Conservation (phyloP, 768 basidiomycete species). For the Heimioporus sp. region DNA sequence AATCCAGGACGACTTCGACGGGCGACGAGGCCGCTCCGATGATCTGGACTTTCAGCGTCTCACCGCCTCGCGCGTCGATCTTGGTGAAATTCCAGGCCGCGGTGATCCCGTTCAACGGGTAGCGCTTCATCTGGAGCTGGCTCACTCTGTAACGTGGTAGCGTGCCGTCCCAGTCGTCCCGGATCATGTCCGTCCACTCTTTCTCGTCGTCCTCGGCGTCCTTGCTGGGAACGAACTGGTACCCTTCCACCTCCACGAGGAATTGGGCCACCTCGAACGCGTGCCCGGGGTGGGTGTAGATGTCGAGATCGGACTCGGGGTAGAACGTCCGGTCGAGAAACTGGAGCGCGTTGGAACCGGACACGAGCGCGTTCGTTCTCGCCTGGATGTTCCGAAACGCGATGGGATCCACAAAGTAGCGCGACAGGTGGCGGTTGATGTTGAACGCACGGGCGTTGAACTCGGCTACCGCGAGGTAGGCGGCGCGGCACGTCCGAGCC, state of each 20-base stretch:
- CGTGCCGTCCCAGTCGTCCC: conserved; percentile 20
- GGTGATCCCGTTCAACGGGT: conserved; percentile 4
- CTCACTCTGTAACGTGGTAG: not conserved
- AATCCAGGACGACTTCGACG: conserved; percentile 36
- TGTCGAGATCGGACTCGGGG: conserved; percentile 48
- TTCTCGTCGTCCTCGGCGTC: conserved; percentile 6
- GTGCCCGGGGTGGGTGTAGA: conserved; percentile 40
- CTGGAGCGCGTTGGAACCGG: conserved; percentile 53
- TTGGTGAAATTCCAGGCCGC: conserved; percentile 27
- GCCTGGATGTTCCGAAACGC: conserved; percentile 45
- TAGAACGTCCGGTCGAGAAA: conserved; percentile 47
- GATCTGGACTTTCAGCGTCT: conserved; percentile 38
- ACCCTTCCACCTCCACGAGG: conserved; percentile 30
- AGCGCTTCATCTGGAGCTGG: not conserved
- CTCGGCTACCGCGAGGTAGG: conserved; percentile 9
- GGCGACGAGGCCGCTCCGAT: conserved; percentile 29
- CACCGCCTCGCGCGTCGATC: not conserved
- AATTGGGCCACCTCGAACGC: conserved; percentile 34
- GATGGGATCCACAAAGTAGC: conserved; percentile 36
- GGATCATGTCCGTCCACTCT: conserved; percentile 11
- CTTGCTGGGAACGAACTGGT: conserved; percentile 23
- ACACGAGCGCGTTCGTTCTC: conserved; percentile 44
- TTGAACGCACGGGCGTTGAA: conserved; percentile 33
- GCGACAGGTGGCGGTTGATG: conserved; percentile 34
- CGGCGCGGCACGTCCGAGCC: conserved; percentile 20